These are phyloP conservation scores for Aspergillus hortae DNA, from an alignment of 2,329 filamentous ascomycete species.

Conservation along the genomic window DNA sequence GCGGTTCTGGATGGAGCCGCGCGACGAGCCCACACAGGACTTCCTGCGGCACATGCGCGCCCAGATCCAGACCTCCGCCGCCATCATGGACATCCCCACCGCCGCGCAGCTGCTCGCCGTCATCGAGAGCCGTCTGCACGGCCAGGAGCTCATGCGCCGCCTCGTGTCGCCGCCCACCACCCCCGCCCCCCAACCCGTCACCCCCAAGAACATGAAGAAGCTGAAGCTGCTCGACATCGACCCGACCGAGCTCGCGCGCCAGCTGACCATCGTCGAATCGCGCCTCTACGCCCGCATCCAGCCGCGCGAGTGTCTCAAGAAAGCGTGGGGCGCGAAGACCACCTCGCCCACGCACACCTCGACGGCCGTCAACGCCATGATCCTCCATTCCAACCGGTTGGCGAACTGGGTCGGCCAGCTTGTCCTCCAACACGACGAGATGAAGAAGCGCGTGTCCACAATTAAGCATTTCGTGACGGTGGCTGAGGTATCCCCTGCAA, in stretches of 20 bases:
- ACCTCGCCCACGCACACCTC: conserved; percentile 69
- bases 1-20: conserved; percentile 92
- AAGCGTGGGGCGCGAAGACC: conserved; percentile 89
- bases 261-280: conserved; percentile 91
- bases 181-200: conserved; percentile 76
- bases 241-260: conserved; percentile 83
- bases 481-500: conserved; percentile 64
- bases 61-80: conserved; percentile 57
- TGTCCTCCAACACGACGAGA: conserved; percentile 85
- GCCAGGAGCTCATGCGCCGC: conserved; percentile 76
- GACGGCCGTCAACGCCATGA: conserved; percentile 86
- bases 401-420: conserved; percentile 98
- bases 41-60: conserved; percentile 78
- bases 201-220: conserved; percentile 97
- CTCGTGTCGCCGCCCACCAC: conserved; percentile 77
- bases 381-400: conserved; percentile 92
- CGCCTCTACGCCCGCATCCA: conserved; percentile 87
- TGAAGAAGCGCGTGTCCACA: conserved; percentile 86
- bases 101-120: conserved; percentile 75
- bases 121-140: conserved; percentile 77
- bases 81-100: conserved; percentile 8
- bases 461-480: conserved; percentile 95
- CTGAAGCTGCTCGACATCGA: conserved; percentile 94
- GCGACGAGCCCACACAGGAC: conserved; percentile 60
- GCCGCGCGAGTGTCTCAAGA: conserved; percentile 86